A percentile compares a stretch with the other conserved stretches of the same genome.
These are phyloP conservation scores for Jatropha curcas DNA, from an alignment of 345 rosid genomes.

Conservation along the genomic window DNA sequence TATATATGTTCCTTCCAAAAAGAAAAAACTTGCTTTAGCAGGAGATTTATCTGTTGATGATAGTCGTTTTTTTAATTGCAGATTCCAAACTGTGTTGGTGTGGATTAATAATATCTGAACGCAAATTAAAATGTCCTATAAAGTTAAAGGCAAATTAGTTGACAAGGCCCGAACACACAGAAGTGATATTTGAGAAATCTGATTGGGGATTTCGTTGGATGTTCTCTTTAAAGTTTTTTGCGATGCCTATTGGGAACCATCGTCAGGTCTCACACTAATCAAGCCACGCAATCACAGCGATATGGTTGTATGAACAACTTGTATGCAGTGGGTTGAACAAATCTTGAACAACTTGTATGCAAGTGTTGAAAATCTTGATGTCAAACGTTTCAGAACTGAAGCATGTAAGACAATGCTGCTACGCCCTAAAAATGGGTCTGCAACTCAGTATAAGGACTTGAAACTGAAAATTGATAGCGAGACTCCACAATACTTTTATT, in stretches of 20 bases:
- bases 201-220: constrained; percentile 23
- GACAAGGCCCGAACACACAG: constrained; percentile 25
- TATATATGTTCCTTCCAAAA: too few relatives aligned
- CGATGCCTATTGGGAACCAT: constrained; percentile 30
- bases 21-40: too few relatives aligned
- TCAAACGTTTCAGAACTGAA: neutral
- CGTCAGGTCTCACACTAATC: constrained; percentile 5
- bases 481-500: neutral
- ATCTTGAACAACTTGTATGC: constrained; percentile 28
- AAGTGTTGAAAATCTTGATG: constrained; percentile 24
- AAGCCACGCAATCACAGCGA: neutral
- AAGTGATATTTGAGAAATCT: constrained; percentile 21
- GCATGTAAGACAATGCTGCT: constrained; percentile 27
- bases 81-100: too few relatives aligned
- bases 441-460: too few relatives aligned
- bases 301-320: too few relatives aligned
- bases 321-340: neutral
- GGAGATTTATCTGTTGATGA: too few relatives aligned
- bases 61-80: too few relatives aligned
- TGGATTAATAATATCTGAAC: too few relatives aligned
- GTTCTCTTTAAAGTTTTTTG: constrained; percentile 32
- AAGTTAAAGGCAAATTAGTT: constrained; percentile 27
- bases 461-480: constrained; percentile 18
- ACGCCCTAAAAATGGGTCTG: constrained; percentile 18
- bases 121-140: neutral